Evolutionary conservation across 1,284 basidiomycete genomes (phyloP), one percentile per base, ranked within the genome.

Genomic region (Pseudozyma hubeiensis): DNA sequence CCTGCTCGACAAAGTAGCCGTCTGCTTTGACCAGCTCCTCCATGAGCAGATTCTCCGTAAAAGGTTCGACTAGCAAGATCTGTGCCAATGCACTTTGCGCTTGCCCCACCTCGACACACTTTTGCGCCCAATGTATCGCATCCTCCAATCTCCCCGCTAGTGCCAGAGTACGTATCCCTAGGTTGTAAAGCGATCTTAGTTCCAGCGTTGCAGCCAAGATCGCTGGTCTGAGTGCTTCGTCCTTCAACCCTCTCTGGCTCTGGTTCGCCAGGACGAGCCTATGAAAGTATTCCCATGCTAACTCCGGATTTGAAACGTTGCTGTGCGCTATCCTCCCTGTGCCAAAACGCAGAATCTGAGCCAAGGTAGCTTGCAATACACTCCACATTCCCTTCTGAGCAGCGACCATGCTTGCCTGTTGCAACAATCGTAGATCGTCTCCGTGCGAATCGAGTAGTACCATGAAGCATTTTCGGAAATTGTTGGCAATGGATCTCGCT

Each of bases 11-110:
- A 17, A 56, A 44, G 1, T 33, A 4, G 1, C 19, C 33, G 7
- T 63, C 64, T 1, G 56, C 58, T 39, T 44, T 61, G 30, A 76
- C 49, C 9, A 76, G 53, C 59, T 76, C 74, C 41, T 73, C 74
- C 4, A 69, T 9, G 4, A 73, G 33, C 51, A 73, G 31, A 14
- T 55, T 68, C 34, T 62, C 51, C 4, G 73, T 72, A 40, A 71
- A 75, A 9, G 43, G n/a, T 11, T 68, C 58, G 6, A 68, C 6
- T 13, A 39, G 14, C 13, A 72, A 8, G 9, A 60, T 56, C 13
- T 60, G 49, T 5, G 49, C 34, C 13, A 34, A 17, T 33, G 46
- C 29, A n/a, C 35, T 30, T 4, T 30, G 19, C 7, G 34, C 9
- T 9, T 13, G 34, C 17, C 16, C 6, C 9, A 44, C 10, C 1